These are phyloP conservation scores for Cercospora canescens DNA, from an alignment of 2,329 filamentous ascomycete genomes.

Conservation along the genomic window DNA sequence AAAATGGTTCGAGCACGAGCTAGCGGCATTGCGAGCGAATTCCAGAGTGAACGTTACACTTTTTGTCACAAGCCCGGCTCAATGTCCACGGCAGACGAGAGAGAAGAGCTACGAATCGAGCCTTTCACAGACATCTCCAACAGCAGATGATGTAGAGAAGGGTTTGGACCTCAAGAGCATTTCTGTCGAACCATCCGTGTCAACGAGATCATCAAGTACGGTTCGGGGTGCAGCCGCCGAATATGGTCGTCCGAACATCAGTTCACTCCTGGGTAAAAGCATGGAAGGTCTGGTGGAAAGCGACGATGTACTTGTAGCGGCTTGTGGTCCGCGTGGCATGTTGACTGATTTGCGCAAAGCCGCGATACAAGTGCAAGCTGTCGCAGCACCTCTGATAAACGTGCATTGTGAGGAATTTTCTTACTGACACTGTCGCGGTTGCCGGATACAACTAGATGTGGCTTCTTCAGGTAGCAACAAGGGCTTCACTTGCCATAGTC, in stretches of 20 bases:
- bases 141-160: slow-evolving; percentile 3
- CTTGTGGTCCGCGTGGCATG: slow-evolving; percentile 19
- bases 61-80: slow-evolving; percentile 47
- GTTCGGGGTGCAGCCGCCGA: neutral
- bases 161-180: neutral
- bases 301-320: slow-evolving; percentile 19
- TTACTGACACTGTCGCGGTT: slow-evolving; percentile 2
- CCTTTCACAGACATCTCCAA: neutral
- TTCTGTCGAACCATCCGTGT: neutral
- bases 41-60: slow-evolving; percentile 50
- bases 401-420: slow-evolving; percentile 27
- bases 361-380: slow-evolving; percentile 10
- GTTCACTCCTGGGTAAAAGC: slow-evolving; percentile 5
- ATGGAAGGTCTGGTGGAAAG: slow-evolving; percentile 6
- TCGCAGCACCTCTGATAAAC: slow-evolving; percentile 19
- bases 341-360: slow-evolving; percentile 15
- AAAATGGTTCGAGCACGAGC: slow-evolving; percentile 54
- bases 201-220: neutral
- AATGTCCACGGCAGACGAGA: neutral
- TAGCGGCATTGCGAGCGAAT: slow-evolving; percentile 48
- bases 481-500: neutral
- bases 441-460: neutral
- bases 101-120: slow-evolving; percentile 1
- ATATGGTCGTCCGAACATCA: slow-evolving; percentile 16
- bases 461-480: neutral